phyloP scores from a whole-genome alignment of 2,329 filamentous ascomycete genomes.

The Bipolaris gigantea region DNA sequence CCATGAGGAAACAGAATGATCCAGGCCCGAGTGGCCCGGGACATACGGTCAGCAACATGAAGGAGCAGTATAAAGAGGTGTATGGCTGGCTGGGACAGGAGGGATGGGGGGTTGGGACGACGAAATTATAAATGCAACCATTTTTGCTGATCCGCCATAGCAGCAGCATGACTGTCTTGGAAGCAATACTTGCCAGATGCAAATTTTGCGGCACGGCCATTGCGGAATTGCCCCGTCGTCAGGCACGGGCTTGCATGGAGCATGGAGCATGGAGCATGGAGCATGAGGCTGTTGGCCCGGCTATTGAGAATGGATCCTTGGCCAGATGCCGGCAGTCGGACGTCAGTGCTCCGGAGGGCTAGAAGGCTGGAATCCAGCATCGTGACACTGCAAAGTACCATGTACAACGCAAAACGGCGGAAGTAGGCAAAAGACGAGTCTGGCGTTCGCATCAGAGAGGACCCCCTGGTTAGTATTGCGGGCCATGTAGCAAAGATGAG shows the following conservation, averaged over 20 bases:
- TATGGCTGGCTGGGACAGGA: conserved; percentile 51
- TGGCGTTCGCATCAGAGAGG: background rate
- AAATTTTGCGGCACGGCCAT: too few relatives aligned
- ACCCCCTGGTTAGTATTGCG: background rate
- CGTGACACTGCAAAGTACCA: background rate
- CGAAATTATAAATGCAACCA: conserved; percentile 6
- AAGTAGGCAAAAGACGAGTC: background rate
- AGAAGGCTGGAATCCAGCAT: conserved; percentile 9
- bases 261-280: background rate
- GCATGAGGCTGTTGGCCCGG: background rate
- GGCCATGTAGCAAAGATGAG: background rate
- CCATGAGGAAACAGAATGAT: conserved; percentile 46
- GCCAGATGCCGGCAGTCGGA: conserved; percentile 10
- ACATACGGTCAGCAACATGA: conserved; percentile 50
- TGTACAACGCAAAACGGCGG: background rate
- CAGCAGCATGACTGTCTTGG: too few relatives aligned
- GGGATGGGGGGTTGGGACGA: conserved; percentile 51
- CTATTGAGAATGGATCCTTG: conserved; percentile 15
- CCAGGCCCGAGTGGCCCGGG: conserved; percentile 56
- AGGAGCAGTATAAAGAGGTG: conserved; percentile 52
- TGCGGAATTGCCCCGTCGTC: background rate
- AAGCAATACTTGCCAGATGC: too few relatives aligned
- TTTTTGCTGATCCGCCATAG: background rate
- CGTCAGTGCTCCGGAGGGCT: conserved; percentile 22
- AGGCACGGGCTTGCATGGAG: background rate